Evolutionary conservation across 2,329 filamentous ascomycete genomes (phyloP), one percentile per base, ranked within the genome.

Genomic region (Ceratocystiopsis sp.): DNA sequence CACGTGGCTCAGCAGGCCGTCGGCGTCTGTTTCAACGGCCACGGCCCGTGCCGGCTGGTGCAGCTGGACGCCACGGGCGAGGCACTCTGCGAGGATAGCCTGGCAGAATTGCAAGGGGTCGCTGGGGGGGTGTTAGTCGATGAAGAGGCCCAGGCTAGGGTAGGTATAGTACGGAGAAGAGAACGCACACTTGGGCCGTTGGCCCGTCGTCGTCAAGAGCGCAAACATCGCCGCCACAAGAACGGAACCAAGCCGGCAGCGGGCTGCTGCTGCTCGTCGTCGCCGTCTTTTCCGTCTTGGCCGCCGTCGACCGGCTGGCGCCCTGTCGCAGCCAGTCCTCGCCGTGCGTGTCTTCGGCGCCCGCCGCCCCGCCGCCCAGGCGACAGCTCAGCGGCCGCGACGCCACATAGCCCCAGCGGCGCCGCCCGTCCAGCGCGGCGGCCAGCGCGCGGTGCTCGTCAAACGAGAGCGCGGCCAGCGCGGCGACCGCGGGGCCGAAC

Each of bases 391-490:
- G 57, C 1, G 74, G 71, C 0, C 70, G 77, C 42, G 75, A 80
- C 15, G 59, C 47, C 4, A 62, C 50, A 44, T 69, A 73, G 1
- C 62, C 61, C 69, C 68, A 73, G 43, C 61, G 69, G 49, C 66
- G 57, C 2, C 59, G 56, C 1, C 81, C 82, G 45, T 66, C 61
- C 47, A 81, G 55, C 41, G 69, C 55, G 29, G 69, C 66, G 0
- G 82, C 79, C 13, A 87, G 67, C 37, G 69, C 60, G 48, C 65
- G 65, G 58, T 89, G 83, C 42, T 85, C 67, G 5, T 68, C 67
- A 54, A 82, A 89, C 36, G 78, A 83, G 13, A 87, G 64, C 1
- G 66, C 67, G 9, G 75, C 82, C 1, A 87, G 65, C 0, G 67
- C 61, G 19, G 46, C 44, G 7, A 74, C 61, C 1, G 67, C 62